These are phyloP conservation scores for Coccomyxa sp. DNA, from an alignment of 139 green algal species.

Conservation along the genomic window DNA sequence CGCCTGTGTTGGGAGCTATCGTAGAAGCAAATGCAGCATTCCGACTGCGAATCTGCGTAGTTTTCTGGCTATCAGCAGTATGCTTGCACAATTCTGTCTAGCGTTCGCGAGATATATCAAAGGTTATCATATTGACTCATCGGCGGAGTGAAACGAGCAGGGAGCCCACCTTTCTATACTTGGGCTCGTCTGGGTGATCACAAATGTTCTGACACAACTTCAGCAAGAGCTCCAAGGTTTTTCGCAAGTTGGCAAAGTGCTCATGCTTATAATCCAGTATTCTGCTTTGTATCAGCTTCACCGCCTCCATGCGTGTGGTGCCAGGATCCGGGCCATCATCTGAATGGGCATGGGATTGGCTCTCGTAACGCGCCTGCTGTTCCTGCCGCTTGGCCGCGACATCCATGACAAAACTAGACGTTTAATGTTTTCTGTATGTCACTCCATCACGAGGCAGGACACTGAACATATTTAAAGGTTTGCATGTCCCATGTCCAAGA, in stretches of 20 bases:
- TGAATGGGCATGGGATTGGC: background rate
- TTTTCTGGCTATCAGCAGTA: too few relatives aligned
- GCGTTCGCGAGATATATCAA: too few relatives aligned
- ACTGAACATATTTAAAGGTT: background rate
- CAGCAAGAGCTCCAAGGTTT: background rate
- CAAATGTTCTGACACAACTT: background rate
- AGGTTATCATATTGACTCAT: too few relatives aligned
- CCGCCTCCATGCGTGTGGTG: background rate
- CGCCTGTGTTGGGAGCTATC: background rate
- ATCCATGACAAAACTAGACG: too few relatives aligned
- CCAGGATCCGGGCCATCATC: background rate
- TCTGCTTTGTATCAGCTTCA: background rate
- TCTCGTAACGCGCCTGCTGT: background rate
- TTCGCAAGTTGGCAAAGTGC: background rate
- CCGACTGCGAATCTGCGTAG: background rate
- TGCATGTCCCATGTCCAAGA: background rate
- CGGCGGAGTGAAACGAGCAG: too few relatives aligned
- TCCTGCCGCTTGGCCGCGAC: background rate
- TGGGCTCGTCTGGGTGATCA: background rate
- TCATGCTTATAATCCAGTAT: slow-evolving; percentile 1
- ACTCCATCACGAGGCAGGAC: too few relatives aligned
- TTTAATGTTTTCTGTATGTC: too few relatives aligned
- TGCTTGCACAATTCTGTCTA: too few relatives aligned
- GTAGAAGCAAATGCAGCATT: background rate
- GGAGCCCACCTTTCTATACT: background rate